Evolutionary conservation across 148 eudicot genomes (phyloP).

Genomic region (Silene latifolia): DNA sequence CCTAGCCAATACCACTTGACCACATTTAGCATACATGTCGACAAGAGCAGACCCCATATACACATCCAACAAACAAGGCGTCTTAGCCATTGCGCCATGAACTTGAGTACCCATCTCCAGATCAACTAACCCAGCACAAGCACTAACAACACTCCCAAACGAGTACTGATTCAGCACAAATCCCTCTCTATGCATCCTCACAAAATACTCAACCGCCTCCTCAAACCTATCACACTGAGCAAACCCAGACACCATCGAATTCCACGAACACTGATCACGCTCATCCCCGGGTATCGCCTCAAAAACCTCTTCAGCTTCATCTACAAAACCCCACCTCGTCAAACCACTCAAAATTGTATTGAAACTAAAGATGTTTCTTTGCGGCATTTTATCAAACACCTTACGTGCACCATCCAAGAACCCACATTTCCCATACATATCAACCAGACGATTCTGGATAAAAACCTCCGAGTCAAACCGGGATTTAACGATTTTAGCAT

Average conservation of each 20-base stretch:
- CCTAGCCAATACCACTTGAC: conserved; percentile 53
- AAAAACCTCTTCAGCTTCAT: conserved; percentile 52
- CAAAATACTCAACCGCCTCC: conserved; percentile 51
- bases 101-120: conserved; percentile 51
- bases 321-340: conserved; percentile 42
- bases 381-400: conserved; percentile 65
- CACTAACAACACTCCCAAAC: conserved; percentile 78
- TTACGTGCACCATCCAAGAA: conserved; percentile 42
- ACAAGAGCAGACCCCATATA: conserved; percentile 83
- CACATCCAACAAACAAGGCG: conserved; percentile 41
- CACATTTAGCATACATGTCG: conserved; percentile 81
- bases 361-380: conserved; percentile 54
- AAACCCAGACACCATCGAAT: conserved; percentile 71
- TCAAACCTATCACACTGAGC: conserved; percentile 56
- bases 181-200: conserved; percentile 58
- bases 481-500: conserved; percentile 60
- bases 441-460: conserved; percentile 72
- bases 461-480: conserved; percentile 53
- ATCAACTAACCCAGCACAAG: conserved; percentile 67
- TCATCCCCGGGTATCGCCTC: conserved; percentile 44
- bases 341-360: conserved; percentile 52
- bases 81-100: conserved; percentile 58
- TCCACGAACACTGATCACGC: conserved; percentile 92
- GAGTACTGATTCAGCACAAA: conserved; percentile 57
- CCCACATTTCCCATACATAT: conserved; percentile 62